Conservation (phyloP, 768 basidiomycete genomes). For the Termitomyces sp. region DNA sequence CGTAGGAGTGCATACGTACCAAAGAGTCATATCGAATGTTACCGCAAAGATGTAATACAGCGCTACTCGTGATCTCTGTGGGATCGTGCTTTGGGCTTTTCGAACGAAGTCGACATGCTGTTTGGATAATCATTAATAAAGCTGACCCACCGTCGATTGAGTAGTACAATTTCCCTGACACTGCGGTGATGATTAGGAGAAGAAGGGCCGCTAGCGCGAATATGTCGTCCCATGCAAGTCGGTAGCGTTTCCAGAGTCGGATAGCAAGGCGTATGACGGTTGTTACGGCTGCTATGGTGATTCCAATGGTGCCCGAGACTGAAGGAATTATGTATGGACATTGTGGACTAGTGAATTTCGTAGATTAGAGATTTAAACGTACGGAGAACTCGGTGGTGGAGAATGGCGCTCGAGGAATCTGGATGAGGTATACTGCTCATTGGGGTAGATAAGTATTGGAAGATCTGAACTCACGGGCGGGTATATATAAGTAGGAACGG, state of each 20-base stretch:
- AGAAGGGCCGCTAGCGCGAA: slow-evolving; percentile 2
- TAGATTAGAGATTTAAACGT: too few species aligned
- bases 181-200: slow-evolving; percentile 1
- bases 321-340: not conserved
- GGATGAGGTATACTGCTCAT: too few species aligned
- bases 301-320: slow-evolving; percentile 4
- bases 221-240: slow-evolving; percentile 6
- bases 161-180: slow-evolving; percentile 4
- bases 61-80: not conserved
- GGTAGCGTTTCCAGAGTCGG: not conserved
- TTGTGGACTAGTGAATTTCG: too few species aligned
- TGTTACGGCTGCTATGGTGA: not conserved
- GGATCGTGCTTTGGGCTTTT: not conserved
- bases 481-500: too few species aligned
- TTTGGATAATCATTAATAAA: too few species aligned
- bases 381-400: too few species aligned
- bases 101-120: not conserved
- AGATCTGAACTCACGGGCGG: too few species aligned
- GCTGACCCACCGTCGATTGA: not conserved
- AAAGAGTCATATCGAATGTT: slow-evolving; percentile 1
- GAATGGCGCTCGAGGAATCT: too few species aligned
- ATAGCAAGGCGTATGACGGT: slow-evolving; percentile 1
- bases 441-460: too few species aligned
- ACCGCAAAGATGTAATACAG: slow-evolving; percentile 2
- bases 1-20: too few species aligned